Evolutionary conservation across 2,329 filamentous ascomycete genomes (phyloP).

Genomic region (Claviceps lovelessii): DNA sequence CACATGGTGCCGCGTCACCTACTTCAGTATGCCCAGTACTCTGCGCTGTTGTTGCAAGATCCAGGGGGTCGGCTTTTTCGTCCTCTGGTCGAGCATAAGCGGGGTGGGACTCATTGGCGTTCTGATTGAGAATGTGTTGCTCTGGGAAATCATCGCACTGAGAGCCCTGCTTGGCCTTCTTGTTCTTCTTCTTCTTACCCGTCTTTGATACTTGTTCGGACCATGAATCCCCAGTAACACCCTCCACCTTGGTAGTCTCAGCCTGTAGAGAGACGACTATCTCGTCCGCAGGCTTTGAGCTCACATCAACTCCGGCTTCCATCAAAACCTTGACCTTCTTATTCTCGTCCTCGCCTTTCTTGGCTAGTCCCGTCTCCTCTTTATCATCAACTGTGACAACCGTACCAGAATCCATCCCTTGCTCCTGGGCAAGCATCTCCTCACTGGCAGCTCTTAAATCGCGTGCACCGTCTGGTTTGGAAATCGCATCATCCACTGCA

Average conservation of each 20-base stretch:
- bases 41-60: constrained; percentile 6
- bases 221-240: constrained; percentile 2
- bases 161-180: constrained; percentile 3
- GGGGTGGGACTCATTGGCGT: constrained; percentile 1
- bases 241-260: constrained; percentile 4
- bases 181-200: constrained; percentile 18
- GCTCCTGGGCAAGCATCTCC: not conserved
- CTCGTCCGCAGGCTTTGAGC: constrained; percentile 5
- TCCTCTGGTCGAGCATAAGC: constrained; percentile 8
- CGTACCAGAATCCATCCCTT: constrained; percentile 1
- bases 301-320: constrained; percentile 7
- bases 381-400: constrained; percentile 4
- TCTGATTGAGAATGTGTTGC: constrained; percentile 2
- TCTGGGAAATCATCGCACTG: constrained; percentile 3
- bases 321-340: constrained; percentile 7
- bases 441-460: not conserved
- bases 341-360: constrained; percentile 21
- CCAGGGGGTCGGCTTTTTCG: constrained; percentile 5
- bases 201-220: constrained; percentile 11
- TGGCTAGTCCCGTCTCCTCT: constrained; percentile 6
- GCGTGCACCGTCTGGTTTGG: not conserved
- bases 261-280: constrained; percentile 4
- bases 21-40: constrained; percentile 2
- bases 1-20: constrained; percentile 4
- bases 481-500: not conserved